These are phyloP conservation scores for Tanacetum coccineum DNA, from an alignment of 129 eudicot species.

Conservation along the genomic window DNA sequence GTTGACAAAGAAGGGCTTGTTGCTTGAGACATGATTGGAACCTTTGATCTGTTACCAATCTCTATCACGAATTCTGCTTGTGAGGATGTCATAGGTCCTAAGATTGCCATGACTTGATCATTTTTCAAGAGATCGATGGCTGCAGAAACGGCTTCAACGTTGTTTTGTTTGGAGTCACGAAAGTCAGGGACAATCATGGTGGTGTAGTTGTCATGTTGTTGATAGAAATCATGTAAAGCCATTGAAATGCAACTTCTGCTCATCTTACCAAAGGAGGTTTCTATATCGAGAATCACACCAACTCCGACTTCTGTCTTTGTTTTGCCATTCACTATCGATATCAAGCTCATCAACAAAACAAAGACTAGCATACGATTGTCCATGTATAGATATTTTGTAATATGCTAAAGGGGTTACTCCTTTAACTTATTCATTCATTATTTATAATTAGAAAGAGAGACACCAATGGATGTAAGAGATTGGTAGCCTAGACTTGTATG, in stretches of 20 bases:
- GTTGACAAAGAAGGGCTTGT: not conserved
- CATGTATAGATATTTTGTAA: too few species aligned
- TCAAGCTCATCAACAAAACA: too few species aligned
- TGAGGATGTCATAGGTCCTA: not conserved
- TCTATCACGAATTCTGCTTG: not conserved
- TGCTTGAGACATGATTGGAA: not conserved
- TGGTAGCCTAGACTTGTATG: too few species aligned
- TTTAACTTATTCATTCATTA: not conserved
- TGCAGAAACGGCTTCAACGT: slow-evolving; percentile 4
- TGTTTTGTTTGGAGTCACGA: not conserved
- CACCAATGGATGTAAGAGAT: not conserved
- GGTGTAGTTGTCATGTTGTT: not conserved
- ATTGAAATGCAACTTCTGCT: not conserved
- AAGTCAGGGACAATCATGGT: not conserved
- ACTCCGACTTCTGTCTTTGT: not conserved
- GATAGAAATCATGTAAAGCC: not conserved
- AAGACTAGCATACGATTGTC: too few species aligned
- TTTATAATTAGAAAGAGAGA: too few species aligned
- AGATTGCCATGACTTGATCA: not conserved
- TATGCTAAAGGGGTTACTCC: too few species aligned
- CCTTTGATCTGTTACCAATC: not conserved
- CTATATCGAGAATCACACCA: too few species aligned
- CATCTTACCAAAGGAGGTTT: too few species aligned
- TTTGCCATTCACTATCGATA: too few species aligned
- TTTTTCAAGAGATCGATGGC: not conserved